Base-by-base conservation (phyloP, 2,329 filamentous ascomycete species). In the Pseudofabraea citricarpa region DNA sequence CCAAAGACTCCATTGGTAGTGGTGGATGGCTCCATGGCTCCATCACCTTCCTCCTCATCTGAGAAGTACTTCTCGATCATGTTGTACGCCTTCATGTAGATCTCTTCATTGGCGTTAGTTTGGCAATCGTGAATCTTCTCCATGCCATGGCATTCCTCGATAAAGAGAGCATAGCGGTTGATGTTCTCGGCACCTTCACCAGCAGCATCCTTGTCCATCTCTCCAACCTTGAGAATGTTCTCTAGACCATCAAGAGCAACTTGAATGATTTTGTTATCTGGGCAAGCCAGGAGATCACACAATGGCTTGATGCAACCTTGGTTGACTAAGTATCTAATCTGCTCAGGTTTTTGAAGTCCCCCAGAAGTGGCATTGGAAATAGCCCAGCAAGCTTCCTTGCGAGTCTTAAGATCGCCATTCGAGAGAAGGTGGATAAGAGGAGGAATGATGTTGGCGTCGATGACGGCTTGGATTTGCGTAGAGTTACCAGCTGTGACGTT, bases 51-150 rank as follows among this genome's bases (percentile, higher is more conserved):
- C 44, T 97, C 93, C 56, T 98, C 93, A 61, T 98, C 93, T 0
- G 90, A 96, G 74, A 98, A 98, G 79, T 98, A 98, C 75, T 96
- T 96, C 78, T 98, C 93, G 56, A 98, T 98, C 70, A 98, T 98
- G 79, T 95, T 97, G 79, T 97, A 98, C 0, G 93, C 93, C 82
- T 98, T 98, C 91, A 98, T 97, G 78, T 98, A 98, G 58, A 98
- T 98, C 72, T 98, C 93, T 72, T 98, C 93, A 71, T 98, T 98
- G 74, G 91, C 91, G 61, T 98, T 98, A 75, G 94, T 96, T 76
- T 98, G 93, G 80, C 93, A 97, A 59, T 97, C 91, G 72, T 98
- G 93, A 57, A 98, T 97, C 84, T 97, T 97, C 75, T 97, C 93
- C 93, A 98, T 98, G 55, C 93, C 93, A 61, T 90, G 89, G 56